Conservation (phyloP, 306 rosid species). For the Mucuna pruriens region DNA sequence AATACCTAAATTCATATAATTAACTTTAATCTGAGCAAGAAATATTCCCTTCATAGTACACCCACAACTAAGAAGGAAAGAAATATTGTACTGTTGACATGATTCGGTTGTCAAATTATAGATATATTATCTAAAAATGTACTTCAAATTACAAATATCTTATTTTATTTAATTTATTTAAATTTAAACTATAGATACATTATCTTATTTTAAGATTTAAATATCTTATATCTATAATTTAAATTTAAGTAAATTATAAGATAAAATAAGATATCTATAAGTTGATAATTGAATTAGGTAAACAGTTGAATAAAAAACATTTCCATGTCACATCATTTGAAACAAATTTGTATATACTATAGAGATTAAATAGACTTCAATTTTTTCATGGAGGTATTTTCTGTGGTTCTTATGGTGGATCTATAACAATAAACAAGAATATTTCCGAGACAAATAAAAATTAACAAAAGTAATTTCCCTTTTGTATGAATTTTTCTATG, state of each 20-base stretch:
- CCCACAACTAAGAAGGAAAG: not conserved
- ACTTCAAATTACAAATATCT: no score
- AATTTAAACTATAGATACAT: no score
- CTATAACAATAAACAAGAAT: not conserved
- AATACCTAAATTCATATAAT: not conserved
- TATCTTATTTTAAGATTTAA: no score
- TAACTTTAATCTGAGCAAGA: not conserved
- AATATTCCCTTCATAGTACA: not conserved
- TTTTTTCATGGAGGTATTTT: not conserved
- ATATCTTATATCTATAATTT: no score
- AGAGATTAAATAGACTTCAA: not conserved
- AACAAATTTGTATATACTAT: not conserved
- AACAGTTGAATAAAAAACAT: no score
- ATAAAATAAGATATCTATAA: no score
- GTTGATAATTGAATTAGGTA: no score
- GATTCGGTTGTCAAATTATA: no score
- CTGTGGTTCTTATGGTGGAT: not conserved
- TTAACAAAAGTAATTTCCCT: not conserved
- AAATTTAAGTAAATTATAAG: no score
- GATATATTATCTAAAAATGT: no score
- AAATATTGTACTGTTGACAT: no score
- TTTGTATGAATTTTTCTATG: not conserved
- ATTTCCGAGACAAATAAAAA: not conserved
- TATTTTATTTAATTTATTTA: no score
- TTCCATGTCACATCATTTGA: not conserved